These are phyloP conservation scores for Fusarium duplospermum DNA, from an alignment of 2,329 filamentous ascomycete genomes.

Conservation along the genomic window DNA sequence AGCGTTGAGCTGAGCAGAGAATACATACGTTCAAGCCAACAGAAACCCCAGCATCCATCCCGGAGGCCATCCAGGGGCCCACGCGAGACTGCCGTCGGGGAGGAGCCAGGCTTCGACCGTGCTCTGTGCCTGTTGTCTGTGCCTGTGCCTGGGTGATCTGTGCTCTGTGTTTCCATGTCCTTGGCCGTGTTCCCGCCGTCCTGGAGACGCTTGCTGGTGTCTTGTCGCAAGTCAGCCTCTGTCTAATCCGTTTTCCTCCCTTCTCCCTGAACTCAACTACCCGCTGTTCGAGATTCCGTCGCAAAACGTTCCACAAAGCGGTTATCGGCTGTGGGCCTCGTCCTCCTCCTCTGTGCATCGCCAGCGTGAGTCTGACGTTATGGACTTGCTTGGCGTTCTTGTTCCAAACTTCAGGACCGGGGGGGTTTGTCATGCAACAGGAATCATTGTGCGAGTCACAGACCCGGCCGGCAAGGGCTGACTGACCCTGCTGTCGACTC, in stretches of 20 bases:
- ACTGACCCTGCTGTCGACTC: conserved; percentile 27
- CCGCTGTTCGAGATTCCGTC: background rate
- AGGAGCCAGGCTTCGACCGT: conserved; percentile 10
- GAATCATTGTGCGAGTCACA: conserved; percentile 29
- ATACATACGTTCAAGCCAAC: background rate
- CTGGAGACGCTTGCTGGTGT: conserved; percentile 1
- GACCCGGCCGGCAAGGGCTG: conserved; percentile 17
- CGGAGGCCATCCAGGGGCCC: conserved; percentile 24
- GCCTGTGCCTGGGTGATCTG: conserved; percentile 7
- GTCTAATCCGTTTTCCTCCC: background rate
- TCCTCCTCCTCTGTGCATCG: background rate
- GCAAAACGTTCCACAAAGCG: conserved; percentile 25
- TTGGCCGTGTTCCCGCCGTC: background rate
- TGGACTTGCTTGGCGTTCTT: conserved; percentile 25
- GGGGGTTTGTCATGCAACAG: conserved; percentile 43
- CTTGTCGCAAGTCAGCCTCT: conserved; percentile 5
- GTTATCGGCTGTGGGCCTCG: background rate
- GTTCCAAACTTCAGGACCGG: conserved; percentile 38
- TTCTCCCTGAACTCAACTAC: background rate
- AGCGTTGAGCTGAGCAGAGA: conserved; percentile 15
- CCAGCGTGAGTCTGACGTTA: conserved; percentile 1
- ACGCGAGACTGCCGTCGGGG: conserved; percentile 32
- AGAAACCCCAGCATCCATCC: conserved; percentile 9
- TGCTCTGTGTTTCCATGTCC: background rate
- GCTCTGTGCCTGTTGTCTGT: conserved; percentile 7